phyloP scores from a whole-genome alignment of 2,329 filamentous ascomycete genomes.

The Didymella keratinophila region DNA sequence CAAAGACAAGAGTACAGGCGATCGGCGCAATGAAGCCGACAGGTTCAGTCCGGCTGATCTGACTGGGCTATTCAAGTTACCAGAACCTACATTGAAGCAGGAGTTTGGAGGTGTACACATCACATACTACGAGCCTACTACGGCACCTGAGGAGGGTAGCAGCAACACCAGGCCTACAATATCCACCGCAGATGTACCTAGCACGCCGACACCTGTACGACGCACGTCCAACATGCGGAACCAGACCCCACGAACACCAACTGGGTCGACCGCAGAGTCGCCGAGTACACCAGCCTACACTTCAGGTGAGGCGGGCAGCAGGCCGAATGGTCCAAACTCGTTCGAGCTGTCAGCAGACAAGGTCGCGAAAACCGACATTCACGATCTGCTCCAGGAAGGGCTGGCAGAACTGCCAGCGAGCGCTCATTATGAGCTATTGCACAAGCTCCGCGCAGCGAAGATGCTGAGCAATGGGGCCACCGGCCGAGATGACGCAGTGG shows the following conservation, averaged over 20 bases:
- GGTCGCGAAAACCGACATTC: slow-evolving; percentile 52
- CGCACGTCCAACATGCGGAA: slow-evolving; percentile 65
- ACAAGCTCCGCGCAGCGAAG: slow-evolving; percentile 83
- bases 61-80: slow-evolving; percentile 68
- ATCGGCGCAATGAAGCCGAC: slow-evolving; percentile 40
- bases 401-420: slow-evolving; percentile 71
- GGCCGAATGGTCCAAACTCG: slow-evolving; percentile 45
- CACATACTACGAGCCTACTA: slow-evolving; percentile 72
- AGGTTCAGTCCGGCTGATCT: slow-evolving; percentile 68
- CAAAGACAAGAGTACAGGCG: slow-evolving; percentile 72
- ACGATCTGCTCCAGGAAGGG: slow-evolving; percentile 53
- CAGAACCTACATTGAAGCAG: slow-evolving; percentile 64
- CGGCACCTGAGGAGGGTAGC: slow-evolving; percentile 37
- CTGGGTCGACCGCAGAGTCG: slow-evolving; percentile 55
- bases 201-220: slow-evolving; percentile 78
- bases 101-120: slow-evolving; percentile 84
- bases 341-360: slow-evolving; percentile 68
- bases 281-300: slow-evolving; percentile 57
- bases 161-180: slow-evolving; percentile 24
- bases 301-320: slow-evolving; percentile 42
- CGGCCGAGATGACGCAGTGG: slow-evolving; percentile 77
- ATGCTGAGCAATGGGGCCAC: slow-evolving; percentile 72
- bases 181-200: slow-evolving; percentile 58
- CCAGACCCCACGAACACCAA: slow-evolving; percentile 59
- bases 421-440: slow-evolving; percentile 82